Percentiles rank a stretch among this genome's conserved stretches.
Conservation (phyloP, 148 eudicot species). For the Persicaria tinctoria region DNA sequence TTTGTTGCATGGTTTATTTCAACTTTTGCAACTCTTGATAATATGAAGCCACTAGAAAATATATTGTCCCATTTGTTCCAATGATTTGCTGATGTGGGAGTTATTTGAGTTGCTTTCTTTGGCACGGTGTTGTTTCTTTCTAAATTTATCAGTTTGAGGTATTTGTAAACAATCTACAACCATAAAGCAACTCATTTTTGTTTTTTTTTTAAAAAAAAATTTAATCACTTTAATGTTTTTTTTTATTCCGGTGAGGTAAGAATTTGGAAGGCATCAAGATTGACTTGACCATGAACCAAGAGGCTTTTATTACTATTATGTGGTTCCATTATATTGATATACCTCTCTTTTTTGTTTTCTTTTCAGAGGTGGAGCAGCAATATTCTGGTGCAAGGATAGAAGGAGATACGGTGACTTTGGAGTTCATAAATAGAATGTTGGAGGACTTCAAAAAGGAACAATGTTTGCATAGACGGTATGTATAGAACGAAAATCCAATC, state of each 20-base stretch:
- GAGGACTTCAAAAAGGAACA: conserved; percentile 90
- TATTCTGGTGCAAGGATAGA: conserved; percentile 96
- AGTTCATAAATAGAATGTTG: conserved; percentile 90
- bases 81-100: neutral
- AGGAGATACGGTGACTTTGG: conserved; percentile 77
- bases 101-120: neutral
- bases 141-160: neutral
- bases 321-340: neutral
- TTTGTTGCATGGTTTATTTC: neutral
- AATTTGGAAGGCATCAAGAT: too few relatives aligned
- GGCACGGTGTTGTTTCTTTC: neutral
- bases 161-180: neutral
- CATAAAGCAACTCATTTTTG: neutral
- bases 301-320: neutral
- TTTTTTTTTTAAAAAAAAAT: neutral
- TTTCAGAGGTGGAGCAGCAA: conserved; percentile 84
- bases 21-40: neutral
- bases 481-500: neutral
- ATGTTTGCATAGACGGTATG: conserved; percentile 78
- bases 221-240: too few relatives aligned
- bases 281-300: too few relatives aligned
- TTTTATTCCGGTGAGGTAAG: too few relatives aligned
- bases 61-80: neutral
- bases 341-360: conserved; percentile 15
- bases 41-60: neutral